A percentile compares a stretch with the other conserved stretches of the same genome.
These are phyloP conservation scores for Nothophaeocryptopus gaeumannii DNA, from an alignment of 2,329 filamentous ascomycete species.

Conservation along the genomic window DNA sequence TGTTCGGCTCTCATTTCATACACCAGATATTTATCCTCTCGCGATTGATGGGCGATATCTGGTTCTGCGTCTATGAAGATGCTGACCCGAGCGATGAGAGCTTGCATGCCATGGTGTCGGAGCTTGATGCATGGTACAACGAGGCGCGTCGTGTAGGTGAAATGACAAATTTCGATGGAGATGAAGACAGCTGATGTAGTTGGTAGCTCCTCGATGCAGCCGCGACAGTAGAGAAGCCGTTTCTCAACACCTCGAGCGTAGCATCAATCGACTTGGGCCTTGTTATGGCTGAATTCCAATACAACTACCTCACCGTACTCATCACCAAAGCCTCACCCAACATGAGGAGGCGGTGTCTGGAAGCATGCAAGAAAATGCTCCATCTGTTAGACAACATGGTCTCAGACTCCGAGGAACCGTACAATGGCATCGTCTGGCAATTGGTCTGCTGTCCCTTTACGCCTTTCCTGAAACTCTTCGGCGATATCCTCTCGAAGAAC, in stretches of 20 bases:
- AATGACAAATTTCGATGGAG: too few relatives aligned
- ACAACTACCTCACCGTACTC: conserved; percentile 16
- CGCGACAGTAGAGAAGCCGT: conserved; percentile 19
- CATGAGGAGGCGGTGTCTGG: conserved; percentile 1
- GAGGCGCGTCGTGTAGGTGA: conserved; percentile 4
- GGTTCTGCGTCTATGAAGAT: conserved; percentile 20
- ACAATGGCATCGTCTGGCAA: conserved; percentile 27
- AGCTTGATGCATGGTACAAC: conserved; percentile 23
- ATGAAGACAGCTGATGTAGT: too few relatives aligned
- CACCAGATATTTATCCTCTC: conserved; percentile 22
- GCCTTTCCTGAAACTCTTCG: conserved; percentile 24
- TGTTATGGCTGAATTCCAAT: conserved; percentile 14
- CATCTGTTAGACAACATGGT: conserved; percentile 17
- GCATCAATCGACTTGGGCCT: conserved; percentile 22
- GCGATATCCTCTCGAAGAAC: conserved; percentile 13
- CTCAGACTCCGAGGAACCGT: conserved; percentile 21
- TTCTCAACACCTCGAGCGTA: conserved; percentile 14
- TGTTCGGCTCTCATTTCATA: conserved; percentile 24
- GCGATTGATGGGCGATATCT: conserved; percentile 16
- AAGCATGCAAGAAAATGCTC: conserved; percentile 18
- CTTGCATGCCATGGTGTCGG: neutral
- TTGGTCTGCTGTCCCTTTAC: conserved; percentile 25
- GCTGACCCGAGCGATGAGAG: conserved; percentile 4
- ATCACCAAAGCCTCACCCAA: conserved; percentile 1
- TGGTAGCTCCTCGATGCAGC: conserved; percentile 19